A percentile compares a stretch with the other conserved stretches of the same genome.
Evolutionary conservation across 1,139 yeast genomes (phyloP).

Genomic region (Suhomyces yuchorum): DNA sequence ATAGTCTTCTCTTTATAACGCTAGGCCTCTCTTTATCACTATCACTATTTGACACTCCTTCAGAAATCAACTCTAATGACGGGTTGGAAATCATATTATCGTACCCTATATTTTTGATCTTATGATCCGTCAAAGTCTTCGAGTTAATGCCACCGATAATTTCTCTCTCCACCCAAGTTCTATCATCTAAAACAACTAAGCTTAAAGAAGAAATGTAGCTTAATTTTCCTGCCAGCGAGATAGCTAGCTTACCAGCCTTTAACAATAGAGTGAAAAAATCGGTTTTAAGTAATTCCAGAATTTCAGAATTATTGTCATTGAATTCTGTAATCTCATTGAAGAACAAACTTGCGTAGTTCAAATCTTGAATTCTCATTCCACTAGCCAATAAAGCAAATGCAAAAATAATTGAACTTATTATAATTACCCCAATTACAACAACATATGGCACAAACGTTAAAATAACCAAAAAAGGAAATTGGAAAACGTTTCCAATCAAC

Average conservation of each 20-base stretch:
- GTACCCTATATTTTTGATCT: slow-evolving; percentile 31
- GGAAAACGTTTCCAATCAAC: slow-evolving; percentile 37
- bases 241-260: slow-evolving; percentile 62
- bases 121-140: slow-evolving; percentile 21
- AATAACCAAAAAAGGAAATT: slow-evolving; percentile 57
- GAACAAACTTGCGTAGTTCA: slow-evolving; percentile 52
- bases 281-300: slow-evolving; percentile 47
- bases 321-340: slow-evolving; percentile 34
- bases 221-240: slow-evolving; percentile 66
- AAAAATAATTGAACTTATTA: slow-evolving; percentile 53
- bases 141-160: background rate
- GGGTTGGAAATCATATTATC: slow-evolving; percentile 37
- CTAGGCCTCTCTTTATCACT: slow-evolving; percentile 19
- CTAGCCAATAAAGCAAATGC: slow-evolving; percentile 60
- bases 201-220: slow-evolving; percentile 65
- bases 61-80: slow-evolving; percentile 26
- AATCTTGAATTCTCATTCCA: slow-evolving; percentile 48
- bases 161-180: slow-evolving; percentile 60
- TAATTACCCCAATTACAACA: slow-evolving; percentile 50
- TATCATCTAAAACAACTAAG: slow-evolving; percentile 46
- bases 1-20: slow-evolving; percentile 26
- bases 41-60: slow-evolving; percentile 1
- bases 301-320: slow-evolving; percentile 21
- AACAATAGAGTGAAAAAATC: slow-evolving; percentile 67
- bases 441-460: slow-evolving; percentile 66